Evolutionary conservation across 495 filamentous ascomycete species (phyloP), one percentile per base, ranked within the genome.

Genomic region (Aspergillus bridgeri): DNA sequence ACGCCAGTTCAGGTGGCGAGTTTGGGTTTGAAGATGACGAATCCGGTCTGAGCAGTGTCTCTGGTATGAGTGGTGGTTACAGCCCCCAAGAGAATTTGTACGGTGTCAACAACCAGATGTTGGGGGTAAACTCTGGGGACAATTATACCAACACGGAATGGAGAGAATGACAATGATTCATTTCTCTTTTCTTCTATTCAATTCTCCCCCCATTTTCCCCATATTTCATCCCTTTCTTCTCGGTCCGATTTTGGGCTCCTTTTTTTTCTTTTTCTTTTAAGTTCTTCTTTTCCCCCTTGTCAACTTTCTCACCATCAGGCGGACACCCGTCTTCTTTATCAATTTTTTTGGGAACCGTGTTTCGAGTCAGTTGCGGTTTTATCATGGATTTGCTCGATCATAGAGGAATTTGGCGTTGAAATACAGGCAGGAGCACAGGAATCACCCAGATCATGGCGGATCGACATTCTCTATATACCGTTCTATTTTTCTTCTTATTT

Each of bases 1-100:
- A 98, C 66, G 91, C 90, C 0, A 92, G 89, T 54, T 91, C 90
- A 55, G 86, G 86, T 6, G 75, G 76, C 5, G 80, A 81, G 53
- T 79, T 71, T 57, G 75, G 73, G 3, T 81, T 72, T 51, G 79
- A 81, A 29, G 80, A 83, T 6, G 80, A 83, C 52, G 76, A 79
- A 21, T 72, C 74, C 1, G 66, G 67, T 20, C 42, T 72, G 17
- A 68, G 66, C 29, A 71, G 65, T 57, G 66, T 68, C 24, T 73
- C 71, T 11, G 74, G 72, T 3, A 69, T 74, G 60, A 71, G 70
- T 52, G 66, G 65, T 18, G 68, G 71, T 3, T 77, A 75, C 57
- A 63, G 63, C 51, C 65, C 64, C 20, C 73, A 75, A 29, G 66
- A 65, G 22, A 64, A 60, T 49, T 65, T 78, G 45, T 78, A 75